Evolutionary conservation across 78 protist genomes (phyloP).

Genomic region (Dictyostelium purpureum): DNA sequence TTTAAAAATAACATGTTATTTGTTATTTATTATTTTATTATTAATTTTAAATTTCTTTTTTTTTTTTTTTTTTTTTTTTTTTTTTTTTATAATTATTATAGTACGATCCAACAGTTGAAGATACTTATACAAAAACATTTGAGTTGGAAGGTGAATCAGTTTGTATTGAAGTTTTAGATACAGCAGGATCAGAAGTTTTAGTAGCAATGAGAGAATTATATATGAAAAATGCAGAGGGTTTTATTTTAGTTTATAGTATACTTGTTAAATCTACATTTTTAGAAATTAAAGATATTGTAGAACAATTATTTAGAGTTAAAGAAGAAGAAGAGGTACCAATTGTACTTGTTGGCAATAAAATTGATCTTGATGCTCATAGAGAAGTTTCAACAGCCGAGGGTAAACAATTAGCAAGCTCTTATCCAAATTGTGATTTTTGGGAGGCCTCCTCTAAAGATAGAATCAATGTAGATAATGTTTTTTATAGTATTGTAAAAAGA

Average conservation of each 20-base stretch:
- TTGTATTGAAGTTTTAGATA: conserved; percentile 69
- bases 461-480: conserved; percentile 74
- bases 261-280: conserved; percentile 66
- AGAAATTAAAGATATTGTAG: conserved; percentile 70
- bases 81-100: not conserved
- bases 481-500: conserved; percentile 63
- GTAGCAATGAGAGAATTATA: conserved; percentile 77
- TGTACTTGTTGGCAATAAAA: conserved; percentile 72
- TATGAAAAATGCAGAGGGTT: conserved; percentile 84
- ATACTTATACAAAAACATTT: conserved; percentile 78
- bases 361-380: conserved; percentile 67
- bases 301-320: conserved; percentile 77
- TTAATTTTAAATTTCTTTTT: not conserved
- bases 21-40: not conserved
- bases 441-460: conserved; percentile 75
- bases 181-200: conserved; percentile 76
- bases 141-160: conserved; percentile 75
- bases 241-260: conserved; percentile 82
- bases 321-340: conserved; percentile 79
- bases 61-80: not conserved
- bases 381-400: conserved; percentile 64
- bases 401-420: conserved; percentile 20
- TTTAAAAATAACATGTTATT: not conserved
- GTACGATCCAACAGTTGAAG: conserved; percentile 86
- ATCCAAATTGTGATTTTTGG: conserved; percentile 77